phyloP scores from a whole-genome alignment of 2,329 filamentous ascomycete genomes.

The Phaeophleospora eucalypticola region DNA sequence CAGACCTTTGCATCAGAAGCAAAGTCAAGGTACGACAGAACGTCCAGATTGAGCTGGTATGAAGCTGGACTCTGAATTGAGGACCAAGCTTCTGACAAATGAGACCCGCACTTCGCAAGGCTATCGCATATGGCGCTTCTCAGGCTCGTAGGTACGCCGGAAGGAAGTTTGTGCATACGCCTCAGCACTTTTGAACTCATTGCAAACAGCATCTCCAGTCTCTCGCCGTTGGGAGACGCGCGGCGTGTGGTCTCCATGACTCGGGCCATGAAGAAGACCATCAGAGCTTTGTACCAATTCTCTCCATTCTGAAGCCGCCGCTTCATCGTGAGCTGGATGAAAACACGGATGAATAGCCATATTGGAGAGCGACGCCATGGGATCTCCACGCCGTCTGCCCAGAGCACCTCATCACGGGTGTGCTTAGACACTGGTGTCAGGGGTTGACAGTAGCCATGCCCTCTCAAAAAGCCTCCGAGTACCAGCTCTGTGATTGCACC shows the following conservation, averaged over 20 bases:
- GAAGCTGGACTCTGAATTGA: not conserved
- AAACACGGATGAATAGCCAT: conserved; percentile 61
- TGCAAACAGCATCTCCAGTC: conserved; percentile 4
- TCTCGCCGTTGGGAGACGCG: not conserved
- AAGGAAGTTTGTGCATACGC: conserved; percentile 6
- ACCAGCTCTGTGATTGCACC: conserved; percentile 57
- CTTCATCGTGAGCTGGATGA: conserved; percentile 50
- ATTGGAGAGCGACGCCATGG: conserved; percentile 62
- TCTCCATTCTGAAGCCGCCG: conserved; percentile 7
- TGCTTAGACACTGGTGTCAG: conserved; percentile 43
- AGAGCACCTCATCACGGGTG: conserved; percentile 59
- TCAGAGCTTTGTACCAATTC: conserved; percentile 9
- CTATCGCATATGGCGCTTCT: not conserved
- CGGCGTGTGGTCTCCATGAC: conserved; percentile 2
- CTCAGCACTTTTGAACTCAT: conserved; percentile 12
- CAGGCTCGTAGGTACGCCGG: not conserved
- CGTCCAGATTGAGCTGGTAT: not conserved
- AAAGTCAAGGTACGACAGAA: conserved; percentile 10
- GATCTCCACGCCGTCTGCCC: conserved; percentile 36
- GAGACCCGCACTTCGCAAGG: not conserved
- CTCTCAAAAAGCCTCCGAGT: conserved; percentile 25
- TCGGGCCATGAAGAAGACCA: conserved; percentile 6
- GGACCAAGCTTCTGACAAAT: not conserved
- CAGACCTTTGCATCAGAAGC: conserved; percentile 10
- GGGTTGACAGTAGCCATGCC: too few relatives aligned